These are phyloP conservation scores for Cucumis hystrix DNA, from an alignment of 306 rosid species.

Conservation along the genomic window DNA sequence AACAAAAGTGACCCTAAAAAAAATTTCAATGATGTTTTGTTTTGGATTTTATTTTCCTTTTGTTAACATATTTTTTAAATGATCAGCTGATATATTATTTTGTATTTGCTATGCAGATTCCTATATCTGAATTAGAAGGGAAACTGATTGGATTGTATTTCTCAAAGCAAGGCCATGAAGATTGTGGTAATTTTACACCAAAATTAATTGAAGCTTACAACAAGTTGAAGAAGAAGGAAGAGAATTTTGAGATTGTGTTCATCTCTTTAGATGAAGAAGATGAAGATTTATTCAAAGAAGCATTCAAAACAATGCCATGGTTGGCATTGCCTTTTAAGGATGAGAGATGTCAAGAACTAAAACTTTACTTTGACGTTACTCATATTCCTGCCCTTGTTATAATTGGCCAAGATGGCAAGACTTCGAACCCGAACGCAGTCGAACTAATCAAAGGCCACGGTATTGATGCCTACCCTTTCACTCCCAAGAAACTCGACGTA, in stretches of 20 bases:
- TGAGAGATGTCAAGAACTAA: constrained; percentile 21
- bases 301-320: constrained; percentile 38
- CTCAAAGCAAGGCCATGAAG: constrained; percentile 2
- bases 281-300: constrained; percentile 26
- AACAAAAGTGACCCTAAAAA: too few species aligned
- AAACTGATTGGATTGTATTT: constrained; percentile 49
- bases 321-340: constrained; percentile 51
- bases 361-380: constrained; percentile 30
- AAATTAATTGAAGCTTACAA: constrained; percentile 35
- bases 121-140: constrained; percentile 55
- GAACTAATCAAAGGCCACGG: constrained; percentile 45
- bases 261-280: constrained; percentile 36
- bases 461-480: constrained; percentile 50
- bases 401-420: constrained; percentile 56
- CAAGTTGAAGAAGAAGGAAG: constrained; percentile 38
- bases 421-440: constrained; percentile 30
- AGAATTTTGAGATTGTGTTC: constrained; percentile 51
- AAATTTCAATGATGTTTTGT: too few species aligned
- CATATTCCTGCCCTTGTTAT: constrained; percentile 45
- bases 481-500: constrained; percentile 38
- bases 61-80: too few species aligned
- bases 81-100: not conserved
- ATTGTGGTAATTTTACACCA: constrained; percentile 24
- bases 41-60: too few species aligned
- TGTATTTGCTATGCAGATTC: constrained; percentile 11